Conservation (phyloP, 2,329 filamentous ascomycete genomes). For the Ilyonectria mors-panacis region DNA sequence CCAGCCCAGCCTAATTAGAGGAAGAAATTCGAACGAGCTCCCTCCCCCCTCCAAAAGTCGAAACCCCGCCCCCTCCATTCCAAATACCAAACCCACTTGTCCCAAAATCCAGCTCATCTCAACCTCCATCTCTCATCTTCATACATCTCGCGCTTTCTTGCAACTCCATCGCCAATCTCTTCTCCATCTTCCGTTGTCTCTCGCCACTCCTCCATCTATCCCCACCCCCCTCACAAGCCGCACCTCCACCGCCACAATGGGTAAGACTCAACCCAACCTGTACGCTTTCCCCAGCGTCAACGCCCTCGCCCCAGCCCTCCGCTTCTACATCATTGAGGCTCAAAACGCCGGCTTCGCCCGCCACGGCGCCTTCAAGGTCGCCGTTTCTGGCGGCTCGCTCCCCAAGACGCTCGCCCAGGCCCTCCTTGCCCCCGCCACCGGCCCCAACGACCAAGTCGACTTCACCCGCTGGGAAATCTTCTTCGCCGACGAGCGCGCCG, state of each 20-base stretch:
- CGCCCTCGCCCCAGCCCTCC: constrained; percentile 82
- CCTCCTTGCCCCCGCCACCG: constrained; percentile 72
- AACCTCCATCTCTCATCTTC: neutral
- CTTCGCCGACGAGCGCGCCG: constrained; percentile 97
- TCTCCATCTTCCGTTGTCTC: constrained; percentile 2
- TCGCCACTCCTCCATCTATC: neutral
- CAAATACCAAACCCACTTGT: constrained; percentile 16
- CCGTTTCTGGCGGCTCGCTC: constrained; percentile 93
- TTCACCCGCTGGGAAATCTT: constrained; percentile 98
- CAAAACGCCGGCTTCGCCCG: constrained; percentile 86
- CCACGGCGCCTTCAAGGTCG: constrained; percentile 90
- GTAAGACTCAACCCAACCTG: constrained; percentile 75
- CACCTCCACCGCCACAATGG: constrained; percentile 59
- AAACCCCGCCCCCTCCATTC: constrained; percentile 32
- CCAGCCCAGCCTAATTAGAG: constrained; percentile 2
- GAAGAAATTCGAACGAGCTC: neutral
- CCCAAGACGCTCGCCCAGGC: constrained; percentile 90
- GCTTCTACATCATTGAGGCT: constrained; percentile 84
- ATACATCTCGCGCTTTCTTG: constrained; percentile 3
- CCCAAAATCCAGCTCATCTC: constrained; percentile 23
- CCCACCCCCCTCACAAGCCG: constrained; percentile 25
- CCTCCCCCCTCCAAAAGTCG: constrained; percentile 18
- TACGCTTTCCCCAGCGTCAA: constrained; percentile 82
- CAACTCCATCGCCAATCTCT: constrained; percentile 6
- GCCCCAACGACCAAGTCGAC: constrained; percentile 74